phyloP scores from a whole-genome alignment of 2,329 filamentous ascomycete species.

The Chrysoporthe deuterocubensis region DNA sequence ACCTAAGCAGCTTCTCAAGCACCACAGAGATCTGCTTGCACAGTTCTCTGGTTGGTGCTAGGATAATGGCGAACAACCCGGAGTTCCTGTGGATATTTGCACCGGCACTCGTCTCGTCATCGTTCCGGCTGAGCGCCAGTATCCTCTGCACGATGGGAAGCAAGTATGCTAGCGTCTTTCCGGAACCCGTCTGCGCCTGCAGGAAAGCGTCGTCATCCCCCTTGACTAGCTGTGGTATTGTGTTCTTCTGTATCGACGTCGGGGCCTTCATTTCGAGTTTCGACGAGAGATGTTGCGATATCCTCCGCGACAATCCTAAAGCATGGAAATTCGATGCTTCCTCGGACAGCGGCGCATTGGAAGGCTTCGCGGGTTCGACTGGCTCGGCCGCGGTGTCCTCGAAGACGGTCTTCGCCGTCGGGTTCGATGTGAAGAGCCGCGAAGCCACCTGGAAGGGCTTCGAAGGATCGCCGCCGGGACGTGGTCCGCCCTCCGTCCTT shows the following conservation, averaged over 20 bases:
- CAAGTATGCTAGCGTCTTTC: slow-evolving; percentile 96
- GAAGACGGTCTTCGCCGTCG: slow-evolving; percentile 67
- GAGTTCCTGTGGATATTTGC: slow-evolving; percentile 76
- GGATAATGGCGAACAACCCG: slow-evolving; percentile 89
- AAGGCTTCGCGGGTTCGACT: slow-evolving; percentile 69
- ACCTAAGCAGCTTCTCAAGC: slow-evolving; percentile 82
- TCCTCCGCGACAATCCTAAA: slow-evolving; percentile 77
- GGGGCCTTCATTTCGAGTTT: slow-evolving; percentile 90
- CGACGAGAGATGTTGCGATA: slow-evolving; percentile 80
- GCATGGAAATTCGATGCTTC: slow-evolving; percentile 86
- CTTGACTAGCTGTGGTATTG: slow-evolving; percentile 78
- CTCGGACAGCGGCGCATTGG: slow-evolving; percentile 86
- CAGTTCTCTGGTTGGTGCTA: slow-evolving; percentile 90
- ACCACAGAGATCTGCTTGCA: slow-evolving; percentile 93
- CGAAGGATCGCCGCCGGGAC: slow-evolving; percentile 37
- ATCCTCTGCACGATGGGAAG: slow-evolving; percentile 90
- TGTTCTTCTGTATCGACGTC: slow-evolving; percentile 91
- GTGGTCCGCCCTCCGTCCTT: slow-evolving; percentile 35
- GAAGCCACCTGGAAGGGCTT: slow-evolving; percentile 70
- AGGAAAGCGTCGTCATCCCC: slow-evolving; percentile 91
- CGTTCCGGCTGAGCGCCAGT: slow-evolving; percentile 69
- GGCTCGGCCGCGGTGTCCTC: slow-evolving; percentile 50
- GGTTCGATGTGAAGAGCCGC: slow-evolving; percentile 91
- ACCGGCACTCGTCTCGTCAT: slow-evolving; percentile 48
- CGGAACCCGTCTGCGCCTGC: slow-evolving; percentile 95